Conservation (phyloP, 148 eudicot species). For the Heliosperma pusillum region DNA sequence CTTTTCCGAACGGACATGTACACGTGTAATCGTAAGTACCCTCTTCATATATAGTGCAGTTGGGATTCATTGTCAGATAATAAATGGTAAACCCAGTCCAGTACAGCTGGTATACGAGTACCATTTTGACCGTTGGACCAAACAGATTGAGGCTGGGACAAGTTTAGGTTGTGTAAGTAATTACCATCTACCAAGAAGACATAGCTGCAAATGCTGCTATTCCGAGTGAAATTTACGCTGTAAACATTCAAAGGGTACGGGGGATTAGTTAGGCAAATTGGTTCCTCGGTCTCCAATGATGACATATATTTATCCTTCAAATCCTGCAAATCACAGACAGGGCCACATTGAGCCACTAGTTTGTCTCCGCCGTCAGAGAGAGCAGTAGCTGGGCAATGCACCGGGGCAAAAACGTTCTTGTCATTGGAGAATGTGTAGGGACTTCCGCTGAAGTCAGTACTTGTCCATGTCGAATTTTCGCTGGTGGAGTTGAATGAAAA, state of each 20-base stretch:
- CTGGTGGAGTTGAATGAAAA: slow-evolving; percentile 7
- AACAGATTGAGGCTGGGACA: slow-evolving; percentile 13
- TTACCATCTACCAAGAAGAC: slow-evolving; percentile 5
- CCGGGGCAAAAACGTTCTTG: slow-evolving; percentile 19
- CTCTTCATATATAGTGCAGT: not conserved
- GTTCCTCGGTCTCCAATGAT: not conserved
- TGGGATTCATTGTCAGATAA: not conserved
- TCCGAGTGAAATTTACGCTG: slow-evolving; percentile 12
- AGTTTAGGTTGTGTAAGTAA: slow-evolving; percentile 1
- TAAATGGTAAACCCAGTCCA: slow-evolving; percentile 16
- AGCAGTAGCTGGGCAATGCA: slow-evolving; percentile 16
- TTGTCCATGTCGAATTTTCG: slow-evolving; percentile 7
- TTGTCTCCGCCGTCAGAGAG: slow-evolving; percentile 2
- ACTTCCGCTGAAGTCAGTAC: slow-evolving; percentile 20
- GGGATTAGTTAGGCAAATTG: slow-evolving; percentile 14
- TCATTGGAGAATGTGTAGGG: slow-evolving; percentile 8
- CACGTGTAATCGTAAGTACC: slow-evolving; percentile 14
- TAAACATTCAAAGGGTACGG: slow-evolving; percentile 11
- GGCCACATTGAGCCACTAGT: slow-evolving; percentile 17
- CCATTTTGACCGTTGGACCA: slow-evolving; percentile 9
- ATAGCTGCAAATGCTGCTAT: slow-evolving; percentile 9
- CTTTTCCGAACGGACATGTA: slow-evolving; percentile 2
- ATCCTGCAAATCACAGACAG: slow-evolving; percentile 7
- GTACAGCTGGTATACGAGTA: slow-evolving; percentile 10
- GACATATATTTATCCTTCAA: not conserved